Percentiles rank a stretch among this genome's conserved stretches.
phyloP scores from a whole-genome alignment of 2,329 filamentous ascomycete species.

The Colletotrichum kahawae region DNA sequence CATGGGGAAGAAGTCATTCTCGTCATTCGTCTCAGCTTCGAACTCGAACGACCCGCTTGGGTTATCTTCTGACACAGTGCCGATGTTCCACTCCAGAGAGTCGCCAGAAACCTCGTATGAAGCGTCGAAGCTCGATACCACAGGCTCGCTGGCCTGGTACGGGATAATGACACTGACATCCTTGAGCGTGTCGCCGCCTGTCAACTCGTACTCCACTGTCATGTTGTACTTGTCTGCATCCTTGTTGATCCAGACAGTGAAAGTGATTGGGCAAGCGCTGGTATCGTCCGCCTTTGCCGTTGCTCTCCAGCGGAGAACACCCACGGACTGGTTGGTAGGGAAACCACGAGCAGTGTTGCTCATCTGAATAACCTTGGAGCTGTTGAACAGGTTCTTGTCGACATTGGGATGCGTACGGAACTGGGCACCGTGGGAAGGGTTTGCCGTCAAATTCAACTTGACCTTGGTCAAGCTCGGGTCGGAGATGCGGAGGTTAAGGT shows the following conservation, averaged over 20 bases:
- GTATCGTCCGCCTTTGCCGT: constrained; percentile 81
- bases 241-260: constrained; percentile 97
- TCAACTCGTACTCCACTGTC: constrained; percentile 95
- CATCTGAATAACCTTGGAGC: constrained; percentile 84
- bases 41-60: constrained; percentile 91
- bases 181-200: constrained; percentile 76
- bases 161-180: constrained; percentile 91
- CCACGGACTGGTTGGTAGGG: constrained; percentile 91
- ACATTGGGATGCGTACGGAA: constrained; percentile 98
- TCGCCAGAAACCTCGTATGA: constrained; percentile 94
- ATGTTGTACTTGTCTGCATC: constrained; percentile 83
- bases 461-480: constrained; percentile 91
- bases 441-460: constrained; percentile 80
- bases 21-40: constrained; percentile 84
- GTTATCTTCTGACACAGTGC: constrained; percentile 82
- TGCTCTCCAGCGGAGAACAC: constrained; percentile 91
- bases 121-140: constrained; percentile 91
- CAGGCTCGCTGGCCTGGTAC: constrained; percentile 82
- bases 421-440: constrained; percentile 82
- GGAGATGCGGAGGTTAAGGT: constrained; percentile 87
- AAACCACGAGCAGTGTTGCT: constrained; percentile 88
- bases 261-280: constrained; percentile 86
- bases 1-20: constrained; percentile 99
- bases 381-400: constrained; percentile 86
- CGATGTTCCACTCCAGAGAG: constrained; percentile 92